Base-by-base conservation (phyloP, 345 rosid genomes). In the Euphorbia tirucalli region DNA sequence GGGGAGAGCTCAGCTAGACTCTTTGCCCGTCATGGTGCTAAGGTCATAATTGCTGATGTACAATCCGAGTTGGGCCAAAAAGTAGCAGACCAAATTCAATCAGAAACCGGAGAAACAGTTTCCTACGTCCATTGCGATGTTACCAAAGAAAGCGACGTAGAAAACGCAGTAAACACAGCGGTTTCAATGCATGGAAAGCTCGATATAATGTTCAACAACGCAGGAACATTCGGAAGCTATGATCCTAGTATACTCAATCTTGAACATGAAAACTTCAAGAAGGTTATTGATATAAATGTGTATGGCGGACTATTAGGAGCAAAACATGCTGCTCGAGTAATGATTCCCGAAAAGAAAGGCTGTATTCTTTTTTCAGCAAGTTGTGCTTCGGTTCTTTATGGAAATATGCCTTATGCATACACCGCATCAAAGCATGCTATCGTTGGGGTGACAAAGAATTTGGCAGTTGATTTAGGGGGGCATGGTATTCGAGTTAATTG, bases 371-470 rank as follows among this genome's bases (percentile, higher is more conserved):
- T 69, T 7, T 41, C 73, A 0, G 30, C 56, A 16, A 70, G 56
- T 43, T n/a, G 14, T 37, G 73, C 28, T 43, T 10, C 66, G 1
- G 19, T 60, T 14, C 11, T 10, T 11, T 58, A 48, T 32, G 73
- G 65, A 3, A 28, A 13, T 1, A 1, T 16, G 1, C 56, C 31
- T 3, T 44, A 48, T 41, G 41, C 31, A 7, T 70, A 44, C n/a
- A 25, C 28, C 4, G 27, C 41, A 2, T 59, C 73, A 5, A 70
- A 70, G 39, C 73, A 70, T 28, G 73, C 65, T 9, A 25, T 70
- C 9, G 55, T 70, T 7, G 65, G 65, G 18, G 0, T 70, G 3
- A 11, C 66, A 0, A 60, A 46, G 74, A 70, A 44, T 0, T 30
- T 70, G 6, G 68, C 68, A 44, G 74, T n/a, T 15, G 65, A 70